Evolutionary conservation across 1,139 yeast species (phyloP), one percentile per base, ranked within the genome.

Genomic region (Debaryomyces singareniensis): DNA sequence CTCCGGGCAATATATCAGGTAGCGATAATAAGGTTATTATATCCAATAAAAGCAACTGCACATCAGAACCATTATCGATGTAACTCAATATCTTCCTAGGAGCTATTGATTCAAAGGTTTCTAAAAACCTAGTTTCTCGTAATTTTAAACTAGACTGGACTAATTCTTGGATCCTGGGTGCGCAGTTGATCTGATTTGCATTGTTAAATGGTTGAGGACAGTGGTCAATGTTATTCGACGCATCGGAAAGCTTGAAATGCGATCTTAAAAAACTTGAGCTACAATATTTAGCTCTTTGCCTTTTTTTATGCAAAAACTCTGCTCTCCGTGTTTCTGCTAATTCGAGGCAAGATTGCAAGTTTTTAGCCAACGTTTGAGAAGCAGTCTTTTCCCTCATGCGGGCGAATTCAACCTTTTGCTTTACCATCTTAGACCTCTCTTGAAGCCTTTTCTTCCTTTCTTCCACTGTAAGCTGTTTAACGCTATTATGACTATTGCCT

Each of bases 311-410:
- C 24, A 53, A 33, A 25, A 43, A 33, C n/a, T 35, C 29, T 11
- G 35, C 26, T 23, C 58, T 35, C 21, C 55, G 37, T n/a, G 34
- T 31, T n/a, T 37, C 34, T 2, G 55, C 56, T 5, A 28, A 26
- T 15, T 40, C 34, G 13, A 47, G 33, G 18, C 38, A 35, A 5
- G 34, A 30, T 12, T 32, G 29, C 23, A 48, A 35, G 18, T 34
- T 36, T 14, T 28, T 16, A 13, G 34, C 31, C 6, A 31, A 18
- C 18, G 14, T 15, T n/a, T 24, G 20, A n/a, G 34, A 25, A 7
- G 22, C 4, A 11, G 24, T 14, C 5, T 31, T 24, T 20, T 25
- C 22, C 5, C 30, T 33, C 13, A 34, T 34, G 24, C 43, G 44
- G 16, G 46, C 36, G 12, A 31, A 29, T 12, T 20, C 26, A 10